Base-by-base conservation (phyloP, 495 filamentous ascomycete genomes). In the Hypoxylon intermedium region DNA sequence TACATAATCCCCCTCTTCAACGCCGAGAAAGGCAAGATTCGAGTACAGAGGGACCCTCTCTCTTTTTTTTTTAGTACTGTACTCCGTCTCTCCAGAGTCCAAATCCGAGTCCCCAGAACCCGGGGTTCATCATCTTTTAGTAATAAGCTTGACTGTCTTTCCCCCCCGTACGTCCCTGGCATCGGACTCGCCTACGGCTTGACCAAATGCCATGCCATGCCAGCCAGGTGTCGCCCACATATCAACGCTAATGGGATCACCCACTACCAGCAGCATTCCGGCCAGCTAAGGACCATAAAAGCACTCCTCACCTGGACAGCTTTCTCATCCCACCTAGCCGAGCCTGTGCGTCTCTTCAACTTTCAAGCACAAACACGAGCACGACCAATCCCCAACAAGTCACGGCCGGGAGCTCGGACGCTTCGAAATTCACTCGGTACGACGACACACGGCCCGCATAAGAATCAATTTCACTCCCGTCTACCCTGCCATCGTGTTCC, bases 401-500 rank as follows among this genome's bases (percentile, higher is more conserved):
- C 49, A 55, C 38, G 16, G 40, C n/a, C 45, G 21, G 33, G 50
- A 59, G 61, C 61, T 65, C 61, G 61, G 61, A 65, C 61, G 23
- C 61, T 41, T 65, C 50, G 40, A 59, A 58, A 50, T 50, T 42
- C 19, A 55, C 55, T 59, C 50, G 61, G 55, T 59, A 65, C 61
- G 55, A 65, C 61, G 55, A 65, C 55, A 65, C 47, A 50, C 26
- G 55, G 31, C 24, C 45, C 55, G 55, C 61, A 65, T 65, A 65
- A 65, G 44, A 55, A 42, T 55, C 55, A 65, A 65, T 59, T 56
- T 59, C 49, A 45, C 54, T 21, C 44, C 28, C 20, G 34, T 19
- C 52, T 53, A 50, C 61, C 61, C 55, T 65, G 55, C 19, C 38
- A 42, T 43, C 34, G 24, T 2, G 60, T 65, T 59, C 61, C 61